Conservation (phyloP, 169 alveolate species). For the Babesia divergens region DNA sequence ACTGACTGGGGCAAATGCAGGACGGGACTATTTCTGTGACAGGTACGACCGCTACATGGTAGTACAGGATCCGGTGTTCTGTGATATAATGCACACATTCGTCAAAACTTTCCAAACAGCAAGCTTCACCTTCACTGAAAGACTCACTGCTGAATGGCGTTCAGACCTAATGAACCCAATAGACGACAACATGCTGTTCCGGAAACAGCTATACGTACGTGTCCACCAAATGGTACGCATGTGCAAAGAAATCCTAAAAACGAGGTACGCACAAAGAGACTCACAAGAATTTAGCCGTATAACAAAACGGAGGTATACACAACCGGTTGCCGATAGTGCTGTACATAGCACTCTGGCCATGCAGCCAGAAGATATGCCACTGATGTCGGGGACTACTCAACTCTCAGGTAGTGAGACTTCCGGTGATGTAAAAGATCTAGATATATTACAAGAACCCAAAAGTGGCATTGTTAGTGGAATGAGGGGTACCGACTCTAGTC, state of each 20-base stretch:
- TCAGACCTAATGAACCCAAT: conserved; percentile 72
- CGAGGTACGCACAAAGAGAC: not conserved
- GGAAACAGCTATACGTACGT: conserved; percentile 47
- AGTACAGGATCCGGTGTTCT: conserved; percentile 65
- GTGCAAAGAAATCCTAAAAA: conserved; percentile 47
- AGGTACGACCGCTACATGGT: conserved; percentile 72
- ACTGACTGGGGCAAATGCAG: conserved; percentile 74
- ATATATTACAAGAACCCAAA: too few species aligned
- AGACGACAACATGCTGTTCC: conserved; percentile 57
- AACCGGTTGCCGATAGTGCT: too few species aligned
- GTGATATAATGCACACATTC: conserved; percentile 71
- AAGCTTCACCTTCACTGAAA: conserved; percentile 53
- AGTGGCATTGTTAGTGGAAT: too few species aligned
- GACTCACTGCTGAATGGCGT: conserved; percentile 61
- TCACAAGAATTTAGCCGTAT: too few species aligned
- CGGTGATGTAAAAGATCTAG: not conserved
- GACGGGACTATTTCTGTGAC: conserved; percentile 66
- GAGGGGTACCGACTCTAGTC: too few species aligned
- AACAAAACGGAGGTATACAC: too few species aligned
- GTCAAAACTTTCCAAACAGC: conserved; percentile 62
- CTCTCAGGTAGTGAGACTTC: too few species aligned
- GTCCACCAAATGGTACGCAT: conserved; percentile 37
- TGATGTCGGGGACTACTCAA: too few species aligned
- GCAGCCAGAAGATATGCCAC: too few species aligned
- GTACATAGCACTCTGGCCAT: too few species aligned